phyloP scores from a whole-genome alignment of 768 basidiomycete genomes.

The Tremella mesenterica region DNA sequence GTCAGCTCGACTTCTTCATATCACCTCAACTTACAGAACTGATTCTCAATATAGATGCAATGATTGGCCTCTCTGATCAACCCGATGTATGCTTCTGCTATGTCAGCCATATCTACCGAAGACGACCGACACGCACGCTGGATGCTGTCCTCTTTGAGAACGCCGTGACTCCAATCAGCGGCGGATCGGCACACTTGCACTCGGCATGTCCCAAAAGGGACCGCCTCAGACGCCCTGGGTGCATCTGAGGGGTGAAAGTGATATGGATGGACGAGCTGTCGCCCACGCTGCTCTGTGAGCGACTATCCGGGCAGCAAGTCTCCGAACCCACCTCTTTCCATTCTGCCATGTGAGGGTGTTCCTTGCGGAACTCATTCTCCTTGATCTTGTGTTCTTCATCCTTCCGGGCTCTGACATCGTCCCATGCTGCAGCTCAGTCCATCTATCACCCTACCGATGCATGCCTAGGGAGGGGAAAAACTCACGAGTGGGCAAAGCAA shows the following conservation, averaged over 20 bases:
- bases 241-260: slow-evolving; percentile 40
- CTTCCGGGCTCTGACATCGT: slow-evolving; percentile 23
- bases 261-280: slow-evolving; percentile 42
- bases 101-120: neutral
- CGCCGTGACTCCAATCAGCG: slow-evolving; percentile 89
- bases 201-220: slow-evolving; percentile 33
- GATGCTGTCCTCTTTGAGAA: slow-evolving; percentile 79
- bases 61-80: slow-evolving; percentile 76
- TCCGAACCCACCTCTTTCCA: slow-evolving; percentile 34
- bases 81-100: slow-evolving; percentile 53
- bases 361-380: slow-evolving; percentile 32
- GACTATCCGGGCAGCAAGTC: neutral
- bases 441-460: neutral
- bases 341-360: slow-evolving; percentile 43
- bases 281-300: slow-evolving; percentile 19
- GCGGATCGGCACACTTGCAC: slow-evolving; percentile 64
- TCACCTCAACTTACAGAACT: slow-evolving; percentile 38
- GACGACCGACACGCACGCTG: slow-evolving; percentile 48
- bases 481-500: slow-evolving; percentile 41
- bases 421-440: slow-evolving; percentile 29
- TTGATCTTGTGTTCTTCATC: slow-evolving; percentile 24
- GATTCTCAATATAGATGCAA: slow-evolving; percentile 75
- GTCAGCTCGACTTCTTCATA: slow-evolving; percentile 13
- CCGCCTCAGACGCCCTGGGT: slow-evolving; percentile 36
- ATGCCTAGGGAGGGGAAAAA: no score